Evolutionary conservation across 177 flowering plant species (phyloP), one percentile per base, ranked within the genome.

Genomic region (Vitis hybrid): DNA sequence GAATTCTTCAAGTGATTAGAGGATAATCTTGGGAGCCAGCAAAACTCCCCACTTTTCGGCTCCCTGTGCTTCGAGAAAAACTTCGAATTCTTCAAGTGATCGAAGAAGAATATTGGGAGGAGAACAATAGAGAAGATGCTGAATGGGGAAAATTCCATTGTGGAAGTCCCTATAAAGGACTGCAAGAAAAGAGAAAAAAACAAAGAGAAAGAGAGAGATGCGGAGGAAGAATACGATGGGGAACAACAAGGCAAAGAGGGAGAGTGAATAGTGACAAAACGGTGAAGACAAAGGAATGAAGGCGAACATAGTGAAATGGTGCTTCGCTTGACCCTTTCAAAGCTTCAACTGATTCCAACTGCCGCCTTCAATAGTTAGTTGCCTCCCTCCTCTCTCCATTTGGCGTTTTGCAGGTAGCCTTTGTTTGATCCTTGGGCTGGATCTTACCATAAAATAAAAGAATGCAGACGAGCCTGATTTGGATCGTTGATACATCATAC

Each of bases 241-340:
- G 59, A 64, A 68, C 19, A 19, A 19, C 76, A 68, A 68, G 24
- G 67, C 35, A 62, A 24, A 67, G 32, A 56, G 12, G 3, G 15
- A 12, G 50, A 17, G 4, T 40, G 27, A 24, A 74, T 40, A 57
- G 59, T 13, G 65, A 63, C 77, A 63, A 73, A 63, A 4, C 68
- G 10, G 32, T 55, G 65, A n/a, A 50, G 72, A 68, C 77, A 64
- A 64, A 68, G 27, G n/a, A 56, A 56, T 64, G 56, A 61, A 32
- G 46, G n/a, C 12, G 35, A 55, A 54, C 60, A 10, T 9, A 14
- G 8, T 66, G 35, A 66, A 66, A 24, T 66, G 69, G 35, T 48
- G 60, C 60, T 12, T 27, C 13, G 46, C 7, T 57, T 57, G 30
- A n/a, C 18, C 30, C 15, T 62, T 62, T 62, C 6, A 6, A 35